A percentile compares a stretch with the other conserved stretches of the same genome.
Evolutionary conservation across 1,139 yeast genomes (phyloP).

Genomic region (Blastobotrys ciferrii): DNA sequence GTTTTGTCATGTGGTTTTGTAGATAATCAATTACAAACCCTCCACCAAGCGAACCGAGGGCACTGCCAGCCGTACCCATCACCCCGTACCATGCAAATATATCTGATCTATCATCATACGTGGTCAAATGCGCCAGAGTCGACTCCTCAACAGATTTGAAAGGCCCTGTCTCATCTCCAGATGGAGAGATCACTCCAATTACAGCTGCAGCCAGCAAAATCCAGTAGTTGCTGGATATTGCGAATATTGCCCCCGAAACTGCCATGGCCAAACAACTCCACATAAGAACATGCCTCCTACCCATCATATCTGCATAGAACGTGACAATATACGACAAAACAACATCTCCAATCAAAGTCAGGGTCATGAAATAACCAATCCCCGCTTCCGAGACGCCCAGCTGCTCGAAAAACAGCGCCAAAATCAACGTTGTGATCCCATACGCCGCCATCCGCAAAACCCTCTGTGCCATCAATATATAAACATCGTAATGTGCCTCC

Average conservation of each 20-base stretch:
- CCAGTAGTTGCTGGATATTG: slow-evolving; percentile 49
- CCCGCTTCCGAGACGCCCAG: slow-evolving; percentile 54
- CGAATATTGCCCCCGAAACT: slow-evolving; percentile 64
- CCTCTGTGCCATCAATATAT: slow-evolving; percentile 67
- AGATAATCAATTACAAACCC: slow-evolving; percentile 57
- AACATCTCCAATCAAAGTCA: slow-evolving; percentile 80
- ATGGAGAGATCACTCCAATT: slow-evolving; percentile 75
- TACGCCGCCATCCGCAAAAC: slow-evolving; percentile 73
- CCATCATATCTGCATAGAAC: slow-evolving; percentile 75
- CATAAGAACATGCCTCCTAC: slow-evolving; percentile 64
- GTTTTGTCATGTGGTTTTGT: slow-evolving; percentile 37
- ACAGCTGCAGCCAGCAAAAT: slow-evolving; percentile 62
- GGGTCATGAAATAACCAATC: slow-evolving; percentile 80
- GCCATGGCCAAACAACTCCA: slow-evolving; percentile 71
- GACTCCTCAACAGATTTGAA: slow-evolving; percentile 88
- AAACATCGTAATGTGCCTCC: slow-evolving; percentile 46
- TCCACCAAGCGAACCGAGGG: slow-evolving; percentile 66
- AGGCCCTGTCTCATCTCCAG: slow-evolving; percentile 93
- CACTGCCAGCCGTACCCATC: slow-evolving; percentile 70
- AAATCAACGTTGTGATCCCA: slow-evolving; percentile 78
- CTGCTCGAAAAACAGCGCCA: slow-evolving; percentile 64
- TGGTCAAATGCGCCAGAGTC: slow-evolving; percentile 76
- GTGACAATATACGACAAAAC: slow-evolving; percentile 67
- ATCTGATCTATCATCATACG: slow-evolving; percentile 63
- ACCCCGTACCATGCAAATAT: slow-evolving; percentile 70